Evolutionary conservation across 2,329 filamentous ascomycete species (phyloP).

Genomic region (Diaporthe helianthi): DNA sequence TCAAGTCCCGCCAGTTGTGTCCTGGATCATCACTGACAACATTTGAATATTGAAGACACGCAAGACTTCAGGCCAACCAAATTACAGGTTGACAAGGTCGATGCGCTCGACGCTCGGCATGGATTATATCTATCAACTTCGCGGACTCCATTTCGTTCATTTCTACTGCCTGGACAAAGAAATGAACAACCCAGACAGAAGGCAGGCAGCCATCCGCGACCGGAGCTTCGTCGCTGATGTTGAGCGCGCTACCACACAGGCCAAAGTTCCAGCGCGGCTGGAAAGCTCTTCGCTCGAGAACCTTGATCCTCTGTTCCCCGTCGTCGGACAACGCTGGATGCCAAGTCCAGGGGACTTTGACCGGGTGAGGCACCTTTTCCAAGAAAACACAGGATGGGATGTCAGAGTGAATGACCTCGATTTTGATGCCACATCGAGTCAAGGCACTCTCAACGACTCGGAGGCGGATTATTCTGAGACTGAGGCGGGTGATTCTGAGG

Average conservation of each 20-base stretch:
- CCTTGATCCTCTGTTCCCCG: background rate
- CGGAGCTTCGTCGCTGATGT: background rate
- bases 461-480: background rate
- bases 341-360: background rate
- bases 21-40: too few species aligned
- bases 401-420: background rate
- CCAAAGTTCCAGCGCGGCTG: background rate
- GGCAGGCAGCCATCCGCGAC: background rate
- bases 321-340: background rate
- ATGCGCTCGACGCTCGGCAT: background rate
- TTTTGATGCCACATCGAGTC: background rate
- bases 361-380: background rate
- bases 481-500: background rate
- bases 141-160: background rate
- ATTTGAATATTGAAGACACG: too few species aligned
- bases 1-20: too few species aligned
- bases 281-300: background rate
- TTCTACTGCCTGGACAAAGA: background rate
- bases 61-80: constrained; percentile 12
- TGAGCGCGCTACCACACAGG: background rate
- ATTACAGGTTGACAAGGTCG: background rate
- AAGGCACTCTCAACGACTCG: background rate
- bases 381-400: background rate
- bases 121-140: constrained; percentile 7
- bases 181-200: background rate